Evolutionary conservation across 352 stramenopile genomes (phyloP).

Genomic region (Phytopythium aichiense): DNA sequence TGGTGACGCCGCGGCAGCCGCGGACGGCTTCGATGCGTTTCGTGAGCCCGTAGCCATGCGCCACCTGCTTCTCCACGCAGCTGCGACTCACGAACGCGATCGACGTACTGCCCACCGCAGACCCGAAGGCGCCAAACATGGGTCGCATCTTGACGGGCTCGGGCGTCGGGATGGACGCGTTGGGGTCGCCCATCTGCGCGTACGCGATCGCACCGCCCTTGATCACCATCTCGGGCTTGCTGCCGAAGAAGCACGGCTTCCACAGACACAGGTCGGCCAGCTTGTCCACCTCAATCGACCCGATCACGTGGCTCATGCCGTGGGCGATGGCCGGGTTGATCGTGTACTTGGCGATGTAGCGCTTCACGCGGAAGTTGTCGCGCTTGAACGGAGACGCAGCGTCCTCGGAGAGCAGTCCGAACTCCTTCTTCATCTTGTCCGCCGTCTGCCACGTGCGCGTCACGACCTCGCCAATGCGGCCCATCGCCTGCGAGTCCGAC

Average conservation of each 20-base stretch:
- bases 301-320: conserved; percentile 95
- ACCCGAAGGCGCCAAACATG: conserved; percentile 89
- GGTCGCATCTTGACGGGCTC: conserved; percentile 95
- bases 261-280: conserved; percentile 94
- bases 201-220: conserved; percentile 94
- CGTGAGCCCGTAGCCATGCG: conserved; percentile 71
- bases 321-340: conserved; percentile 97
- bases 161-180: conserved; percentile 95
- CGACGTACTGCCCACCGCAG: conserved; percentile 52
- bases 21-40: conserved; percentile 86
- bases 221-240: conserved; percentile 95
- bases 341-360: conserved; percentile 98
- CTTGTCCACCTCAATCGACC: conserved; percentile 91
- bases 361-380: conserved; percentile 95
- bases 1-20: conserved; percentile 84
- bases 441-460: conserved; percentile 96
- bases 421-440: conserved; percentile 97
- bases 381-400: conserved; percentile 35
- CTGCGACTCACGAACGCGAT: conserved; percentile 91
- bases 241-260: conserved; percentile 94
- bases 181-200: conserved; percentile 97
- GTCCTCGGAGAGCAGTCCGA: conserved; percentile 88
- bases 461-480: conserved; percentile 95
- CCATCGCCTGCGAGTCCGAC: conserved; percentile 96
- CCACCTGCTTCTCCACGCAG: conserved; percentile 66